A percentile compares a stretch with the other conserved stretches of the same genome.
phyloP scores from a whole-genome alignment of 495 filamentous ascomycete genomes.

The Sphaerosporella brunnea region DNA sequence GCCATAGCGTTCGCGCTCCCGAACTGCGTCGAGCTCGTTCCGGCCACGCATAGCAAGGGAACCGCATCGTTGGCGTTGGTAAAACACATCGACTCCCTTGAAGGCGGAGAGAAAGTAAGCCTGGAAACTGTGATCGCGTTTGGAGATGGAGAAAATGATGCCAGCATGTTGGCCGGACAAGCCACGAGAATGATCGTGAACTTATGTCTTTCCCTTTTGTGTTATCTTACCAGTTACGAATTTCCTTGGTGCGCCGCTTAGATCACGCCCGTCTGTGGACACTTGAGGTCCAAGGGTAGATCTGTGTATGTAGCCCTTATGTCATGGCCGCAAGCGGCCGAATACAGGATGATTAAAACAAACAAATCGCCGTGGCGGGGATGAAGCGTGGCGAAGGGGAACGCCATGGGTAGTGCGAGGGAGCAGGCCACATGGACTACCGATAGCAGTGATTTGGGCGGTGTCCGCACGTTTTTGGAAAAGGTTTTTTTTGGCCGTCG shows the following conservation, averaged over 20 bases:
- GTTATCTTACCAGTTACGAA: too few relatives aligned
- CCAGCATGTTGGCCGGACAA: constrained; percentile 2
- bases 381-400: background rate
- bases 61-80: background rate
- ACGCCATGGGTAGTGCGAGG: too few relatives aligned
- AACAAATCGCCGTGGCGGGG: constrained; percentile 5
- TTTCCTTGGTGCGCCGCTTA: too few relatives aligned
- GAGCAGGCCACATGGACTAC: too few relatives aligned
- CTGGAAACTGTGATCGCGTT: background rate
- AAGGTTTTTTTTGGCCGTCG: constrained; percentile 4
- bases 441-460: constrained; percentile 2
- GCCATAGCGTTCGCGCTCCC: background rate
- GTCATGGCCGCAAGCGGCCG: too few relatives aligned
- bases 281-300: too few relatives aligned
- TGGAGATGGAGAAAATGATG: constrained; percentile 7
- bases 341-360: too few relatives aligned
- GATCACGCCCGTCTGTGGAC: too few relatives aligned
- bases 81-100: background rate
- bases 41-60: constrained; percentile 3
- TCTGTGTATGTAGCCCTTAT: too few relatives aligned
- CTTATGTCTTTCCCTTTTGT: too few relatives aligned
- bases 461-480: constrained; percentile 3
- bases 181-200: constrained; percentile 4
- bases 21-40: constrained; percentile 3
- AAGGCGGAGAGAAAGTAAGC: background rate